phyloP scores from a whole-genome alignment of 2,329 filamentous ascomycete genomes.

The Penicillium sp. region DNA sequence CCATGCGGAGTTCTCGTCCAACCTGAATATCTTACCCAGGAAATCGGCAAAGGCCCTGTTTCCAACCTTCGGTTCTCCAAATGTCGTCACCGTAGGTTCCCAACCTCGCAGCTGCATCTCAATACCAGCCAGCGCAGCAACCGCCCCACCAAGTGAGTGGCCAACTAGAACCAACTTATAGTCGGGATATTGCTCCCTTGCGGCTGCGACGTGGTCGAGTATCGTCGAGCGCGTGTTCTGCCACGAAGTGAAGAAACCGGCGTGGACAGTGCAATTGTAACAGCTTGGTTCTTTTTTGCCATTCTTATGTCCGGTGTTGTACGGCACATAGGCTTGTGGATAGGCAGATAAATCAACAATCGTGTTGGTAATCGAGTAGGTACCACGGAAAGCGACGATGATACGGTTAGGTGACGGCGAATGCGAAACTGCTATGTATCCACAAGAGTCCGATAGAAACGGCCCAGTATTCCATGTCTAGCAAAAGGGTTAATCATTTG shows the following conservation, averaged over 20 bases:
- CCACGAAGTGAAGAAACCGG: slow-evolving; percentile 86
- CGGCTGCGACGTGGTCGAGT: slow-evolving; percentile 55
- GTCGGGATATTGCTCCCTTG: slow-evolving; percentile 55
- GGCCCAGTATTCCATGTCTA: slow-evolving; percentile 82
- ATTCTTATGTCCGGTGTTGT: no score
- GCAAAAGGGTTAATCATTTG: no score
- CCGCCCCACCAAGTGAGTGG: slow-evolving; percentile 84
- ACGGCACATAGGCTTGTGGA: slow-evolving; percentile 83
- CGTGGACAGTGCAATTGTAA: slow-evolving; percentile 86
- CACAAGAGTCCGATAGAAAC: slow-evolving; percentile 80
- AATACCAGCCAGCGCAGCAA: slow-evolving; percentile 75
- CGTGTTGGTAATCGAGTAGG: slow-evolving; percentile 86
- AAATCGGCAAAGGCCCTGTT: slow-evolving; percentile 48
- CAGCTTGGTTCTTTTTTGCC: no score
- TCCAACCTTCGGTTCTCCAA: slow-evolving; percentile 69
- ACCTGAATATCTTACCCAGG: slow-evolving; percentile 46
- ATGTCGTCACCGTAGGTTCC: slow-evolving; percentile 73
- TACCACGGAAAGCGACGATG: slow-evolving; percentile 83
- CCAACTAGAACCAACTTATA: slow-evolving; percentile 74
- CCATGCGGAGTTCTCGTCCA: slow-evolving; percentile 12
- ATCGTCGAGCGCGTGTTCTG: slow-evolving; percentile 61
- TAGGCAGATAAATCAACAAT: slow-evolving; percentile 81
- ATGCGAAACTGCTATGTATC: slow-evolving; percentile 86
- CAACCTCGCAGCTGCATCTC: slow-evolving; percentile 74
- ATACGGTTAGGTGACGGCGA: slow-evolving; percentile 53